Evolutionary conservation across 2,329 filamentous ascomycete species (phyloP).

Genomic region (Rutstroemia sp.): DNA sequence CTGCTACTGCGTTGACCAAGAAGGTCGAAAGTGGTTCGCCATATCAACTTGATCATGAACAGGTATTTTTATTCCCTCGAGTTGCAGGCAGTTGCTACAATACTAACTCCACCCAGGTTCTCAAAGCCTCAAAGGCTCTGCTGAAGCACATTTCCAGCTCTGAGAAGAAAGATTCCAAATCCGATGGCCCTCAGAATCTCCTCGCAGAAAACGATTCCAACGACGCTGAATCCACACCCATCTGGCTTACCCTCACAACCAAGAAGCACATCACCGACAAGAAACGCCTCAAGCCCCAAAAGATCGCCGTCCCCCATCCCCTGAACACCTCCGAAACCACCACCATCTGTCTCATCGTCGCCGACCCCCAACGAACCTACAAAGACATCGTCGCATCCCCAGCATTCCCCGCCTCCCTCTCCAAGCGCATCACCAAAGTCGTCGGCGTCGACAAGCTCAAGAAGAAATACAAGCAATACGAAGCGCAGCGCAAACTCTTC

Average conservation of each 20-base stretch:
- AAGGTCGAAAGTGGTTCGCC: constrained; percentile 30
- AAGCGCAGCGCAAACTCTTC: constrained; percentile 75
- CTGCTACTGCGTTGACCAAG: constrained; percentile 23
- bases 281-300: constrained; percentile 73
- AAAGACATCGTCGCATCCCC: constrained; percentile 78
- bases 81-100: neutral
- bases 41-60: constrained; percentile 28
- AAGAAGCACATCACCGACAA: constrained; percentile 65
- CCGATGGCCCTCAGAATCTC: constrained; percentile 44
- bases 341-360: constrained; percentile 80
- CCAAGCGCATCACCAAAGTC: constrained; percentile 63
- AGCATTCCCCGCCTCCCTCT: constrained; percentile 60
- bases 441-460: constrained; percentile 82
- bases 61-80: constrained; percentile 20
- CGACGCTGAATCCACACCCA: constrained; percentile 37
- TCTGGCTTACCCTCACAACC: constrained; percentile 57
- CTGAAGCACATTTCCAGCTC: constrained; percentile 54
- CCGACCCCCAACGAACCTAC: constrained; percentile 73
- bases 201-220: constrained; percentile 41
- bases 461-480: constrained; percentile 82
- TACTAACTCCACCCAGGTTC: constrained; percentile 35
- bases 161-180: constrained; percentile 34
- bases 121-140: constrained; percentile 57
- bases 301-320: constrained; percentile 71
- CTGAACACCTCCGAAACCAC: constrained; percentile 59